Conservation (phyloP, 805 yeast species). For the Yamadazyma akitaensis region DNA sequence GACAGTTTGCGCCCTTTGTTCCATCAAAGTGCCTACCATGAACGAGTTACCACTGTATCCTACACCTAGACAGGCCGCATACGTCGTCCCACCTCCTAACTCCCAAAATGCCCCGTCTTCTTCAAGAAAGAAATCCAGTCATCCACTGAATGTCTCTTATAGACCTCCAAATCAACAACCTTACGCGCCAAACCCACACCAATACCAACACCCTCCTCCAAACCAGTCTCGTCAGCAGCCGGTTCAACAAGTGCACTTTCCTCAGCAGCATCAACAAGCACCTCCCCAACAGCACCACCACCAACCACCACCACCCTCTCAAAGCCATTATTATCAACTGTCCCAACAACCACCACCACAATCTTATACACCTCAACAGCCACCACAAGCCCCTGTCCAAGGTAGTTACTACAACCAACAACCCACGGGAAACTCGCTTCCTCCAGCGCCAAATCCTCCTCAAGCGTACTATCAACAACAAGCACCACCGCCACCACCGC, state of each 20-base stretch:
- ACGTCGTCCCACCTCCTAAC: conserved; percentile 20
- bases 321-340: conserved; percentile 8
- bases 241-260: conserved; percentile 10
- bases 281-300: conserved; percentile 7
- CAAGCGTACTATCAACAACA: conserved; percentile 11
- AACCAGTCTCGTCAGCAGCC: conserved; percentile 4
- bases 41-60: conserved; percentile 45
- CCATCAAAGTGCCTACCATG: conserved; percentile 3
- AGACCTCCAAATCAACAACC: conserved; percentile 15
- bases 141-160: conserved; percentile 9
- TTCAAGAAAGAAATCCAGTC: conserved; percentile 11
- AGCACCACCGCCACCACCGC: conserved; percentile 8
- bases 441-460: background rate
- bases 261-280: conserved; percentile 7
- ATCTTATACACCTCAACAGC: conserved; percentile 4
- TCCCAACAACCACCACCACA: conserved; percentile 8
- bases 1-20: background rate
- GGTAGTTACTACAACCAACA: conserved; percentile 7
- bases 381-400: conserved; percentile 13
- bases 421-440: background rate
- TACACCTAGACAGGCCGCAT: conserved; percentile 44
- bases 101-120: conserved; percentile 4
- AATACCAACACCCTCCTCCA: conserved; percentile 12
- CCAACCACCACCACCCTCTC: conserved; percentile 9
- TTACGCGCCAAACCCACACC: conserved; percentile 8